Evolutionary conservation across 2,329 filamentous ascomycete genomes (phyloP).

Genomic region (Ophiostoma fasciatum): DNA sequence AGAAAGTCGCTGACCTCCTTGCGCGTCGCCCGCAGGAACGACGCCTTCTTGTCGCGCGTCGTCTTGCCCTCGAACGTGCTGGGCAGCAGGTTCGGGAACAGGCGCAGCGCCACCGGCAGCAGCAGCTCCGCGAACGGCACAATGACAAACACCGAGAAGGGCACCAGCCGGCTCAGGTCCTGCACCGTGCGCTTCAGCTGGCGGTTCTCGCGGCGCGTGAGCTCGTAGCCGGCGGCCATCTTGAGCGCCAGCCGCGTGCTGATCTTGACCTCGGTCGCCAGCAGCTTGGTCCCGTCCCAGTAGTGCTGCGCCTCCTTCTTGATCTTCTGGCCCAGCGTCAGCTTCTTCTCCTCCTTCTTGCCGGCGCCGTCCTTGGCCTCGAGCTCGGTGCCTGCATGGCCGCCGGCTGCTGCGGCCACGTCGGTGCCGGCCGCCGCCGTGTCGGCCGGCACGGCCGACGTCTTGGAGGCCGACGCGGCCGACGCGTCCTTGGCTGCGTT

Average conservation of each 20-base stretch:
- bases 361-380: conserved; percentile 1
- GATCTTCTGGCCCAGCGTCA: conserved; percentile 81
- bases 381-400: no score
- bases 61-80: conserved; percentile 93
- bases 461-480: background rate
- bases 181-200: conserved; percentile 89
- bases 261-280: conserved; percentile 85
- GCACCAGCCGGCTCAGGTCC: conserved; percentile 81
- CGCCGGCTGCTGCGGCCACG: no score
- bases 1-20: conserved; percentile 91
- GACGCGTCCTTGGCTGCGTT: background rate
- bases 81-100: conserved; percentile 94
- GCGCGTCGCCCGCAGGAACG: conserved; percentile 64
- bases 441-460: no score
- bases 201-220: conserved; percentile 82
- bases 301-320: conserved; percentile 92
- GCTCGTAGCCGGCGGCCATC: conserved; percentile 95
- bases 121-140: conserved; percentile 92
- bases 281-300: conserved; percentile 94
- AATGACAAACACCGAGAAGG: conserved; percentile 93
- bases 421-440: no score
- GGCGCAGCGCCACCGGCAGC: conserved; percentile 75
- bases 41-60: conserved; percentile 78
- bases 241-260: conserved; percentile 83
- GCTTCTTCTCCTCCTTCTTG: conserved; percentile 64